Conservation (phyloP, 129 eudicot genomes). For the Ambrosia trifida region DNA sequence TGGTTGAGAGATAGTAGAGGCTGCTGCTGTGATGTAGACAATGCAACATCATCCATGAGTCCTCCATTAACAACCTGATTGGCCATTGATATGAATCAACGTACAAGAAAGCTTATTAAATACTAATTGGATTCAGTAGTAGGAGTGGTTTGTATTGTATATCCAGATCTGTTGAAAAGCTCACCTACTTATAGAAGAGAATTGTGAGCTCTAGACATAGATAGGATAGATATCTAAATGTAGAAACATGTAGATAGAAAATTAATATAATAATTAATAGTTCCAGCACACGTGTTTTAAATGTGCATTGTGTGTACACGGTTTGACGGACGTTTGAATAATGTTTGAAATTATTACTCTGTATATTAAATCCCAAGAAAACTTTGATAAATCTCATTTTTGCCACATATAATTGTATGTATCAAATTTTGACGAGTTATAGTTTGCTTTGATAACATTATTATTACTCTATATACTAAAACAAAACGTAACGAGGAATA, state of each 20-base stretch:
- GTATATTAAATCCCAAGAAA: too few species aligned
- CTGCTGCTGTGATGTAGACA: slow-evolving; percentile 25
- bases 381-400: too few species aligned
- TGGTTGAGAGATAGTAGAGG: slow-evolving; percentile 68
- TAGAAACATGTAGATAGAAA: too few species aligned
- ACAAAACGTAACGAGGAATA: too few species aligned
- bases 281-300: background rate
- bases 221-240: background rate
- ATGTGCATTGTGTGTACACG: background rate
- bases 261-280: background rate
- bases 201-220: background rate
- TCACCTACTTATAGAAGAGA: background rate
- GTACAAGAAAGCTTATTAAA: background rate
- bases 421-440: too few species aligned
- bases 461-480: too few species aligned
- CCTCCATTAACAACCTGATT: background rate
- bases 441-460: too few species aligned
- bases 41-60: background rate
- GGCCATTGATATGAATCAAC: slow-evolving; percentile 11
- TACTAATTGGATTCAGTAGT: background rate
- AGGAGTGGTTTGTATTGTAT: background rate
- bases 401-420: too few species aligned
- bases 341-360: too few species aligned
- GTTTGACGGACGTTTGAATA: background rate
- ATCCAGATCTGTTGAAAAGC: background rate